A percentile compares a stretch with the other conserved stretches of the same genome.
phyloP scores from a whole-genome alignment of 129 eudicot species.

The carrot (Daucus carota) region DNA sequence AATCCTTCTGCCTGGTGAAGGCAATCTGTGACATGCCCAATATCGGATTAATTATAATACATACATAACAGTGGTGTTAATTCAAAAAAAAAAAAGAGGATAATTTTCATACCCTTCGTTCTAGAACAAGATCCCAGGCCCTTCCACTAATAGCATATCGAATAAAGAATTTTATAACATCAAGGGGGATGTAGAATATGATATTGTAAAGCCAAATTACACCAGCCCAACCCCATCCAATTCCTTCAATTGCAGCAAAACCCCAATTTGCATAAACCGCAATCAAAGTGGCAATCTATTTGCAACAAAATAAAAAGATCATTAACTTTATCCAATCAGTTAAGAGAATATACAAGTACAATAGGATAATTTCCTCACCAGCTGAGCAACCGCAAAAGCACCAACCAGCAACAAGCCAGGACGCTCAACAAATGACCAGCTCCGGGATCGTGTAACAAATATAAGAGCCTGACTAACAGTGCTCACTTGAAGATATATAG shows the following conservation, averaged over 20 bases:
- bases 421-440: slow-evolving; percentile 95
- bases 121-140: slow-evolving; percentile 98
- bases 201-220: slow-evolving; percentile 97
- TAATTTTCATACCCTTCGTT: slow-evolving; percentile 59
- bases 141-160: slow-evolving; percentile 92
- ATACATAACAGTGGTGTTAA: not conserved
- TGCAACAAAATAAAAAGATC: not conserved
- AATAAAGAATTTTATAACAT: slow-evolving; percentile 71
- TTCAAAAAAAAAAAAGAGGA: not conserved
- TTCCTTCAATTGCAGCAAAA: slow-evolving; percentile 98
- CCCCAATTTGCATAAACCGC: slow-evolving; percentile 97
- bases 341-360: not conserved
- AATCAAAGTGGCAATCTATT: slow-evolving; percentile 86
- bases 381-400: slow-evolving; percentile 82
- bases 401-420: slow-evolving; percentile 79
- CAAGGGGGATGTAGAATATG: slow-evolving; percentile 81
- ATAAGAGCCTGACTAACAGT: slow-evolving; percentile 96
- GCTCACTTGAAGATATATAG: slow-evolving; percentile 98
- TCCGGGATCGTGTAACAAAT: slow-evolving; percentile 90
- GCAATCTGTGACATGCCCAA: slow-evolving; percentile 51
- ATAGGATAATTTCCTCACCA: slow-evolving; percentile 37
- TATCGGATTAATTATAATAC: not conserved
- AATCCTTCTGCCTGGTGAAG: slow-evolving; percentile 93
- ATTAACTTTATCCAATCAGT: not conserved
- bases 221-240: slow-evolving; percentile 99